Conservation (phyloP, 108 stramenopile genomes). For the Aurantiochytrium sp. region DNA sequence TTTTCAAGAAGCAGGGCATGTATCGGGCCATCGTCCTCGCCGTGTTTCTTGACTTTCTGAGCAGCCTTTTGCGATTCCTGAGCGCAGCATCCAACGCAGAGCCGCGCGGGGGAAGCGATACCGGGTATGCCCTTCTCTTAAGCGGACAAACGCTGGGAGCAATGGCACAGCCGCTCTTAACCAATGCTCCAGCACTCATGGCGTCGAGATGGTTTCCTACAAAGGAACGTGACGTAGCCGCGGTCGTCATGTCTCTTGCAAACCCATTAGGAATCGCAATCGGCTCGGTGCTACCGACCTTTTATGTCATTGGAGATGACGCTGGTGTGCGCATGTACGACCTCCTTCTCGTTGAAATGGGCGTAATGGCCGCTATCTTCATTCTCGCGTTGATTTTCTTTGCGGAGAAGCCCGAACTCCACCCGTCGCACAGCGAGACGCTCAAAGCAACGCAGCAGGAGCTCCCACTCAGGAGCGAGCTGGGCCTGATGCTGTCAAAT, state of each 20-base stretch:
- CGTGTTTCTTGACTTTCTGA: not conserved
- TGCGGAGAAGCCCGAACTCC: conserved; percentile 9
- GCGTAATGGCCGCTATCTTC: not conserved
- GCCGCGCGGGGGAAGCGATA: not conserved
- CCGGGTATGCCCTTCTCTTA: conserved; percentile 14
- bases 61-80: conserved; percentile 4
- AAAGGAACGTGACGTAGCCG: conserved; percentile 33
- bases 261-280: conserved; percentile 39
- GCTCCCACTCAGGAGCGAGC: not conserved
- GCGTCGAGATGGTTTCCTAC: conserved; percentile 33
- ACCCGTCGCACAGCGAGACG: conserved; percentile 19
- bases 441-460: not conserved
- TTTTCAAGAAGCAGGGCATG: not conserved
- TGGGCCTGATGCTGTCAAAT: not conserved
- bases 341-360: not conserved
- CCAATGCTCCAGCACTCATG: conserved; percentile 29
- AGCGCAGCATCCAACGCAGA: not conserved
- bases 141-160: conserved; percentile 32
- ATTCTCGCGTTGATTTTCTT: not conserved
- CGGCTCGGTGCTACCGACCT: conserved; percentile 26
- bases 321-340: not conserved
- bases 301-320: conserved; percentile 1
- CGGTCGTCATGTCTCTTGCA: conserved; percentile 23
- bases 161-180: conserved; percentile 36
- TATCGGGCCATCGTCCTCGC: conserved; percentile 1